Evolutionary conservation across 306 rosid genomes (phyloP).

Genomic region (Quercus gilva): DNA sequence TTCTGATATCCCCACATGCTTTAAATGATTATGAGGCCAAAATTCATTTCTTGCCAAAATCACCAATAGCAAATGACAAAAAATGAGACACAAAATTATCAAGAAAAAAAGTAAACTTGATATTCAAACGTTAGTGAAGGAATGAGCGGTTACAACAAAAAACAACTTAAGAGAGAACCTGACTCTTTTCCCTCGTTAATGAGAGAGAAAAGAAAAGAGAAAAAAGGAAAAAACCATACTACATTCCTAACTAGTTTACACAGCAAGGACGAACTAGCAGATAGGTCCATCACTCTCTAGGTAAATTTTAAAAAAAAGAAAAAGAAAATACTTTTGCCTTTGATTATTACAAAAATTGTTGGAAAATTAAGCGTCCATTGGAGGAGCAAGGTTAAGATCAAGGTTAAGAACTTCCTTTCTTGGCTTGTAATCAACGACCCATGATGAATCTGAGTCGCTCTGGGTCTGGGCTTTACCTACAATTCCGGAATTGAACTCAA

Average conservation of each 20-base stretch:
- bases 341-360: not conserved
- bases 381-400: conserved; percentile 70
- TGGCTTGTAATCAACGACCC: conserved; percentile 47
- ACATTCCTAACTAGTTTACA: conserved; percentile 21
- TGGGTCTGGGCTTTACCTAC: conserved; percentile 35
- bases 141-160: conserved; percentile 22
- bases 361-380: conserved; percentile 36
- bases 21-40: not conserved
- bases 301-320: not conserved
- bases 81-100: not conserved
- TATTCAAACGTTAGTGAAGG: not conserved
- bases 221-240: too few relatives aligned
- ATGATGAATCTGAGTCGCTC: conserved; percentile 52
- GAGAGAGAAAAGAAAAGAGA: not conserved
- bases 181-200: conserved; percentile 20
- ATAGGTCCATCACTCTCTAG: conserved; percentile 17
- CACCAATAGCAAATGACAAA: not conserved
- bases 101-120: not conserved
- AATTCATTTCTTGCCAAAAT: not conserved
- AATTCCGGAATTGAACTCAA: conserved; percentile 21
- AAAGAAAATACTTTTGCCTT: not conserved
- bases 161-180: not conserved
- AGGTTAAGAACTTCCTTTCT: conserved; percentile 39
- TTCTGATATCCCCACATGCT: not conserved
- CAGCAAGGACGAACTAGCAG: conserved; percentile 20